Base-by-base conservation (phyloP, 2,329 filamentous ascomycete species). In the Pseudodiploospora longispora region DNA sequence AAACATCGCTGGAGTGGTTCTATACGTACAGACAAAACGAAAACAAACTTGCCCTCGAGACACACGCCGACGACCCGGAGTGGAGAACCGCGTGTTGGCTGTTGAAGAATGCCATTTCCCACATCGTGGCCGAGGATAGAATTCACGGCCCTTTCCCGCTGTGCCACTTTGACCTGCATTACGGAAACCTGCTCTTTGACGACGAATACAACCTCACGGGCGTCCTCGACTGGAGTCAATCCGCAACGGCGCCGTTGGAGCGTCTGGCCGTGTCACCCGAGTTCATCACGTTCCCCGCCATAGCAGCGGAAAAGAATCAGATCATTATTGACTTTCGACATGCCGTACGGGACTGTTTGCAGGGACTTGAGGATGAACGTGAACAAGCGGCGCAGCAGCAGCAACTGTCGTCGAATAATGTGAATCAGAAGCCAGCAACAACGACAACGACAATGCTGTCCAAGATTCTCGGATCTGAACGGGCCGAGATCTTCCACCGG, bases 1-100 rank as follows among this genome's bases (percentile, higher is more conserved):
- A 43, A 47, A 43, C 44, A 36, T 47, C 44, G 40, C 41, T 40
- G 40, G 36, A 47, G 41, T 47, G 44, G 44, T 47, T 47, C 40
- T 47, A 43, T n/a, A 2, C 36, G 27, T 32, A 29, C 30, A 40
- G 40, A 40, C 44, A 43, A 37, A 10, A 41, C 4, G 7, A 43
- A 12, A 47, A 47, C n/a, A 33, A 31, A 29, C 19, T 10, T 27
- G 41, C 44, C 27, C 37, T 47, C 31, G 36, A 43, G n/a, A 32
- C 9, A 33, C 41, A 43, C 36, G 33, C 32, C 27, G 36, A 47
- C 3, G 44, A 47, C 30, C 30, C 36, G 28, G 41, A 47, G 33
- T 47, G 44, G 44, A 40, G 41, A 33, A 40, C 44, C 6, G 41
- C 44, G 7, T 40, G 36, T 32, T 47, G 36, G 44, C 19, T 47